Percentiles rank a stretch among this genome's conserved stretches.
These are phyloP conservation scores for Medicago arabica DNA, from an alignment of 306 rosid species.

Conservation along the genomic window DNA sequence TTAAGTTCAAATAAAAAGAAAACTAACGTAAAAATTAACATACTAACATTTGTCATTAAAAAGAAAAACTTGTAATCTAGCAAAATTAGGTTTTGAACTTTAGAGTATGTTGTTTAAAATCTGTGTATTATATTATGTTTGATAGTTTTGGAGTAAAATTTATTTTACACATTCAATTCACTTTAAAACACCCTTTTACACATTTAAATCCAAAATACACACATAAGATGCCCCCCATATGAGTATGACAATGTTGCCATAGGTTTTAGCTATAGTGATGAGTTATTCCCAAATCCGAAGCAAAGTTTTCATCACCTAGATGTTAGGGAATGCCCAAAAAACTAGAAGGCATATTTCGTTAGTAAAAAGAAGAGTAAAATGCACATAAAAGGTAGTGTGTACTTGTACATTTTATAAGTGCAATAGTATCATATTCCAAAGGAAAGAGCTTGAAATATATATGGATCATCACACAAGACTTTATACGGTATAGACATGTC, in stretches of 20 bases:
- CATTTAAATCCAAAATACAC: not conserved
- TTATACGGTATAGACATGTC: constrained; percentile 39
- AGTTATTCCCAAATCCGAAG: constrained; percentile 2
- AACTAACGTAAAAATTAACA: too few relatives aligned
- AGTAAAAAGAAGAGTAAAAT: not conserved
- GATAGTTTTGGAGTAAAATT: too few relatives aligned
- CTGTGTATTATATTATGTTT: too few relatives aligned
- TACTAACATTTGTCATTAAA: too few relatives aligned
- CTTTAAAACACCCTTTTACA: too few relatives aligned
- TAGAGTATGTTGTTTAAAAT: too few relatives aligned
- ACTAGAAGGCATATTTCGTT: not conserved
- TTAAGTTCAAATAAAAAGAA: too few relatives aligned
- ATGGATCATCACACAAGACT: not conserved
- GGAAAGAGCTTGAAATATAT: constrained; percentile 31
- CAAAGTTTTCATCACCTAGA: not conserved
- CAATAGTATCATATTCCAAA: constrained; percentile 20
- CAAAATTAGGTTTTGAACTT: too few relatives aligned
- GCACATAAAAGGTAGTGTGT: not conserved
- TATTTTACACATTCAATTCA: too few relatives aligned
- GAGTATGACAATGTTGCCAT: constrained; percentile 14
- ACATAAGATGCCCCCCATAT: not conserved
- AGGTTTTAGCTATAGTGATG: not conserved
- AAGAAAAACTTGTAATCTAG: too few relatives aligned
- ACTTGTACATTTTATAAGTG: not conserved
- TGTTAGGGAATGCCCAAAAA: constrained; percentile 3